Conservation (phyloP, 1,284 basidiomycete genomes). For the Uromyces viciae-fabae region DNA sequence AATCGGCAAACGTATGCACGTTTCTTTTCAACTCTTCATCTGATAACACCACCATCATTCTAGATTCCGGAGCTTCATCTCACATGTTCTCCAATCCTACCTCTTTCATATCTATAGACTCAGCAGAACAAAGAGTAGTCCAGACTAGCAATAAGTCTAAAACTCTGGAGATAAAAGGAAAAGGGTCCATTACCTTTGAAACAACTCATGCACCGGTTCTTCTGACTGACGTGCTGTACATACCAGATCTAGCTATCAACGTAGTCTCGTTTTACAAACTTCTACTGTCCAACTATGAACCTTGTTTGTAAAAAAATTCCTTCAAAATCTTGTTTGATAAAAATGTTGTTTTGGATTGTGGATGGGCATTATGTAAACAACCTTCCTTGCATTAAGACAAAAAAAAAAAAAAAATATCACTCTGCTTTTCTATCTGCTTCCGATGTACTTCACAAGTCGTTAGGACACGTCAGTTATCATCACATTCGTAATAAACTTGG, state of each 20-base stretch:
- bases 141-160: not conserved
- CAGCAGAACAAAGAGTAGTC: not conserved
- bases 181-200: not conserved
- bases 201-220: not conserved
- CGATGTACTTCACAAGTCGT: not conserved
- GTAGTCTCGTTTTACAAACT: not conserved
- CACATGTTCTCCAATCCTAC: not conserved
- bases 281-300: not conserved
- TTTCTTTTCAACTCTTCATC: not conserved
- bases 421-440: not conserved
- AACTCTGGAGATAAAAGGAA: not conserved
- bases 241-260: constrained; percentile 5
- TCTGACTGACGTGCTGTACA: too few species aligned
- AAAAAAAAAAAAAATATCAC: not conserved
- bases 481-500: not conserved
- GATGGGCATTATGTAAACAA: not conserved
- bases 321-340: not conserved
- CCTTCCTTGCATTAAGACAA: not conserved
- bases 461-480: not conserved
- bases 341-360: not conserved
- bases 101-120: not conserved
- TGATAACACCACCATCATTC: not conserved
- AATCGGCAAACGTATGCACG: not conserved
- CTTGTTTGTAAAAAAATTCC: not conserved
- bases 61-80: not conserved